Conservation (phyloP, 129 eudicot genomes). For the Artemisia argyi region DNA sequence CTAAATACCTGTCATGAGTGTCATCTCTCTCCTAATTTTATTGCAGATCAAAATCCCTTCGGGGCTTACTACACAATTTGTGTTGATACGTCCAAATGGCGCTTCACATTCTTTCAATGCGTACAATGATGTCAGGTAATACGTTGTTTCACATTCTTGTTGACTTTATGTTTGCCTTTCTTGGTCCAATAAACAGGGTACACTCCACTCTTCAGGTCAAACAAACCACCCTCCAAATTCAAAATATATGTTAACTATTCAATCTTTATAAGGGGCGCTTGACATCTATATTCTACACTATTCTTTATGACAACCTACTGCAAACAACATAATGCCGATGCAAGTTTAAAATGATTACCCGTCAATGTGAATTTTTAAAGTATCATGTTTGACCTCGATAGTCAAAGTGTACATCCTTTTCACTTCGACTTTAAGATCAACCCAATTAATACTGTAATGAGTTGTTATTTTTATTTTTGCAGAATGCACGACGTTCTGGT, state of each 20-base stretch:
- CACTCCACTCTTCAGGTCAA: constrained; percentile 10
- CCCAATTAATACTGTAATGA: too few relatives aligned
- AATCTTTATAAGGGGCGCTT: not conserved
- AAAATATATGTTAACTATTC: not conserved
- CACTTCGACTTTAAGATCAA: not conserved
- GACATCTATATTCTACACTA: not conserved
- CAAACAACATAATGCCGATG: not conserved
- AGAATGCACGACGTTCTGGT: constrained; percentile 86
- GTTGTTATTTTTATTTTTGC: constrained; percentile 14
- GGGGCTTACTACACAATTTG: constrained; percentile 77
- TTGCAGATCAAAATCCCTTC: constrained; percentile 87
- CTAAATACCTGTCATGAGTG: not conserved
- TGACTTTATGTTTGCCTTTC: constrained; percentile 5
- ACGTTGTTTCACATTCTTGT: constrained; percentile 8
- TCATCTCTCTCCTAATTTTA: too few relatives aligned
- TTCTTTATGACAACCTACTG: too few relatives aligned
- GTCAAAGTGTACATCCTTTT: not conserved
- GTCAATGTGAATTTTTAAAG: not conserved
- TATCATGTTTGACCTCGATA: constrained; percentile 12
- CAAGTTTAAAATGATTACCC: not conserved
- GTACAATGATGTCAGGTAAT: constrained; percentile 74
- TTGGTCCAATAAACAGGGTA: not conserved
- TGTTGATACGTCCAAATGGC: constrained; percentile 67
- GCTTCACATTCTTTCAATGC: constrained; percentile 70
- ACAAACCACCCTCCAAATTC: not conserved